Base-by-base conservation (phyloP, 2,329 filamentous ascomycete species). In the Alternaria sp. region DNA sequence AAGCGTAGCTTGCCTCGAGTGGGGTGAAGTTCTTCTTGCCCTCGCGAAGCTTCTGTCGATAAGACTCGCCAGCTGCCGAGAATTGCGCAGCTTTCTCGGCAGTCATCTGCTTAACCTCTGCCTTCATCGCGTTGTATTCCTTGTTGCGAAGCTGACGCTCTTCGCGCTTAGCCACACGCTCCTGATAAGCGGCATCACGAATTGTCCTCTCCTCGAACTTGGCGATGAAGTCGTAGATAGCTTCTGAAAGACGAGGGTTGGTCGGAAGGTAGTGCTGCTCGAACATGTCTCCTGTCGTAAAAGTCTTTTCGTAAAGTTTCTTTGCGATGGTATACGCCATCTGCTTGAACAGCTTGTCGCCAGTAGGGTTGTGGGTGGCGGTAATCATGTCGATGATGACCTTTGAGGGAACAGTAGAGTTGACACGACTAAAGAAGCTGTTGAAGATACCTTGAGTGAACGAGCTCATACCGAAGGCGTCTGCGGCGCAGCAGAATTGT, bases 391-490 rank as follows among this genome's bases (percentile, higher is more conserved):
- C 43, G 16, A 61, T 51, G 38, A 49, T 49, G n/a, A 39, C 28
- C 18, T 49, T 32, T 1, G 32, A 20, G 6, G 54, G 42, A 3
- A 61, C 39, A 4, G n/a, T 42, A 3, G 22, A 46, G 39, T 51
- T 57, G 20, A 58, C 38, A 2, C 59, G 54, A 8, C 39, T 54
- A 22, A 51, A 61, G 30, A 57, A 58, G 12, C 41, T 32, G 32
- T 54, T 39, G 54, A 61, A 61, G 4, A 61, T 57, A 4, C 16
- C 14, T 30, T 58, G 59, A 2, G 59, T 54, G 14, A 61, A 54
- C 1, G 48, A 43, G 11, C 43, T 30, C 18, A 61, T 54, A 4
- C 59, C 59, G 9, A 61, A 46, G 9, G 48, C 42, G 7, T 61
- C 59, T n/a, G 54, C 54, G 2, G 54, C 51, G 12, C 54, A 61